Evolutionary conservation across 805 yeast species (phyloP), one percentile per base, ranked within the genome.

Genomic region (Metschnikowia gruessii): DNA sequence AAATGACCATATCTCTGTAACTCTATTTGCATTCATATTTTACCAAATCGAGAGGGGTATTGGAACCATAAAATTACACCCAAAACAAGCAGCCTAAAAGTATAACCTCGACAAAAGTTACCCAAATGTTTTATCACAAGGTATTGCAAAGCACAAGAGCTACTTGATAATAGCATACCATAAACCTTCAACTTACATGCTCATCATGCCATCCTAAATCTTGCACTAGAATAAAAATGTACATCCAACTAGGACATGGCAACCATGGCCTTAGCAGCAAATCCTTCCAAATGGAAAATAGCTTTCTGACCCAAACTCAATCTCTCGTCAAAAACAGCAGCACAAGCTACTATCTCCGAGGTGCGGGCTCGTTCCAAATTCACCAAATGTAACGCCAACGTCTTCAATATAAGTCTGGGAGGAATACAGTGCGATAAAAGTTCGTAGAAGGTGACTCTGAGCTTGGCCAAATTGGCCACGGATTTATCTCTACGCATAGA

Each of bases 241-340:
- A 21, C 24, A 4, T 21, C 8, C n/a, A 7, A 16, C 29, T 18
- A 44, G n/a, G 48, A 39, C 43, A 44, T 26, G 10, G 43, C 48
- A 30, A 88, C 86, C 97, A 94, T 92, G 1, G 82, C 80, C 61
- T 80, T 84, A 0, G 97, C 97, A 16, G 87, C 79, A 61, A 89
- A 94, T 1, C 98, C 99, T 69, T 94, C 99, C 45, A 94, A 68
- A 67, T 94, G 99, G 66, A 88, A 94, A 11, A 94, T 92, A 32
- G 90, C 87, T 65, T 94, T 94, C 49, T 79, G 79, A 2, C 98
- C 99, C 48, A 86, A 68, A 48, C 90, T 80, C 49, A 94, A 73
- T 47, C 99, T 77, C 58, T 94, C 97, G 61, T 94, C 99, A 57
- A 80, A 84, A 1, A 74, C 60, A 2, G 95, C 78, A 2, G 85